A percentile compares a stretch with the other conserved stretches of the same genome.
phyloP scores from a whole-genome alignment of 805 yeast species.

The Candida silvicultrix region DNA sequence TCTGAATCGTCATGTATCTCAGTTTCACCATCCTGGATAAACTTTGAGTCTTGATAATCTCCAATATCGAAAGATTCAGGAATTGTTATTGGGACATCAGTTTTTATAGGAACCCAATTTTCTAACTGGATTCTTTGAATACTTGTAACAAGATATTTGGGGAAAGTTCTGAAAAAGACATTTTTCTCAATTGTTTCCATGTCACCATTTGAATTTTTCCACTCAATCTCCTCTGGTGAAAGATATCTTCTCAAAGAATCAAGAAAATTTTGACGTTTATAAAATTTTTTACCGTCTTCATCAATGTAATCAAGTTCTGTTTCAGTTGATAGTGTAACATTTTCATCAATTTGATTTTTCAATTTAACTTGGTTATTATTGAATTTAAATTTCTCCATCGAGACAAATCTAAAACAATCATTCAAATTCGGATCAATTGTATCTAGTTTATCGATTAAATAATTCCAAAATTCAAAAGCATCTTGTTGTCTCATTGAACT shows the following conservation, averaged over 20 bases:
- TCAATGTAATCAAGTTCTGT: constrained; percentile 31
- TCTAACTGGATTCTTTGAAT: constrained; percentile 77
- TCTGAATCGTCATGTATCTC: constrained; percentile 19
- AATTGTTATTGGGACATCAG: constrained; percentile 61
- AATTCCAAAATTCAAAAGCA: constrained; percentile 82
- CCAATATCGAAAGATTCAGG: constrained; percentile 42
- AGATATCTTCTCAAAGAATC: constrained; percentile 48
- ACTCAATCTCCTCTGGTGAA: constrained; percentile 52
- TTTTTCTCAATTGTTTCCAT: constrained; percentile 31
- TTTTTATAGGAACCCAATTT: constrained; percentile 86
- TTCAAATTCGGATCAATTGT: constrained; percentile 30
- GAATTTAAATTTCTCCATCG: constrained; percentile 57
- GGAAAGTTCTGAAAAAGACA: constrained; percentile 53
- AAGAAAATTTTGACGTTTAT: constrained; percentile 29
- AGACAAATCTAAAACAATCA: constrained; percentile 54
- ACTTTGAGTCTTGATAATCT: constrained; percentile 33
- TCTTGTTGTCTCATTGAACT: constrained; percentile 89
- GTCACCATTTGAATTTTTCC: constrained; percentile 17
- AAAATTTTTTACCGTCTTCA: constrained; percentile 40
- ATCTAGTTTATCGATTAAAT: constrained; percentile 60
- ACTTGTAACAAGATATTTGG: constrained; percentile 62
- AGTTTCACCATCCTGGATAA: constrained; percentile 32
- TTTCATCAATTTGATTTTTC: constrained; percentile 50
- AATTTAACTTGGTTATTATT: constrained; percentile 50
- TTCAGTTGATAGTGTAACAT: constrained; percentile 53